Base-by-base conservation (phyloP, 768 basidiomycete genomes). In the Auricularia sp. region DNA sequence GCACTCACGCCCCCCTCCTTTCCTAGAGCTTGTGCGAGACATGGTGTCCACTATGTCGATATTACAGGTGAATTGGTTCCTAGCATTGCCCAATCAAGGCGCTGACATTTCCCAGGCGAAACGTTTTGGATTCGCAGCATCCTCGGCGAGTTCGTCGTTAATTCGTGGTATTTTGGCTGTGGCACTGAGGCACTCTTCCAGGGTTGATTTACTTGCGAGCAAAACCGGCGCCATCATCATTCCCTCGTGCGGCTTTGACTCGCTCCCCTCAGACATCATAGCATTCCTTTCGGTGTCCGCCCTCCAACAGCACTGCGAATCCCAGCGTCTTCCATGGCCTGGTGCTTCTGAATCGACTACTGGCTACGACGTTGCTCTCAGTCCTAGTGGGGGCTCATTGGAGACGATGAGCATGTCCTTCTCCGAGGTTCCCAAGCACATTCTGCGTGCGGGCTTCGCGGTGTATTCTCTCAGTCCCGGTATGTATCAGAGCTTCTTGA, bases 41-140 rank as follows among this genome's bases (percentile, higher is more conserved):
- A 87, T 65, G 87, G 89, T 3, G 81, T 84, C 5, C 91, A 95
- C 74, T 96, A 96, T 71, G 85, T 93, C 35, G 95, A 98, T 74
- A 77, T 95, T 39, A 84, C 88, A 1, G 88, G 61, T 66, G 21
- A 12, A 62, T 61, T 23, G 3, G 16, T 36, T 35, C 43, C 16
- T 33, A 10, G 16, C 36, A 4, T n/a, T 4, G 18, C 62, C 33
- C 44, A 39, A 23, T 51, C 33, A 36, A 18, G 34, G 14, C 12
- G 42, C 34, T 47, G 6, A 29, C 14, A 47, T 59, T 42, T 54
- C 1, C 35, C 47, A 67, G 74, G 90, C 8, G 93, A 95, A 72
- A 75, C 80, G 0, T 75, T 78, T 2, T 93, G 87, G 84, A 80
- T 89, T 58, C 76, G 75, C 66, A 75, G 84, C 12, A 86, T 91